Evolutionary conservation across 306 rosid genomes (phyloP).

Genomic region (Cucumis hystrix): DNA sequence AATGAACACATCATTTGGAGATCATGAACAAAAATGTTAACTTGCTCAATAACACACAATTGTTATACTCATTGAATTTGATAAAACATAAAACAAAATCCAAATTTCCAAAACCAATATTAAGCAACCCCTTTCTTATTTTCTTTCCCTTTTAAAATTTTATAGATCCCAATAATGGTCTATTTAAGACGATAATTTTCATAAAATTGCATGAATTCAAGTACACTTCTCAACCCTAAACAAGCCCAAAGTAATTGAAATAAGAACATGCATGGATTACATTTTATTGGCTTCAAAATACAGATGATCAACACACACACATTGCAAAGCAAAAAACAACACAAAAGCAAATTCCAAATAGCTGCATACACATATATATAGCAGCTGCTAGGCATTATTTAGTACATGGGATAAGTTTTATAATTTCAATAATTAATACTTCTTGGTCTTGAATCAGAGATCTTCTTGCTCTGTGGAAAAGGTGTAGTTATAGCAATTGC

Average conservation of each 20-base stretch:
- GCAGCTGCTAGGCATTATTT: neutral
- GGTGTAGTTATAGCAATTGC: constrained; percentile 1
- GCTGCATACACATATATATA: neutral
- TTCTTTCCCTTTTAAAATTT: neutral
- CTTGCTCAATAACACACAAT: no score
- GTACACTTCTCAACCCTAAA: neutral
- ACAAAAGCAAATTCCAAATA: neutral
- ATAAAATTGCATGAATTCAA: no score
- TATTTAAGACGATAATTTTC: neutral
- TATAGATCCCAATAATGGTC: neutral
- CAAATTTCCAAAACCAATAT: no score
- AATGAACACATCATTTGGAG: no score
- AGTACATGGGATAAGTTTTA: neutral
- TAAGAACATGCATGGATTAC: neutral
- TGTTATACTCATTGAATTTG: no score
- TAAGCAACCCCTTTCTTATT: no score
- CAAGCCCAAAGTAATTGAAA: neutral
- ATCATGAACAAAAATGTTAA: no score
- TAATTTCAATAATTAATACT: neutral
- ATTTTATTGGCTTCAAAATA: neutral
- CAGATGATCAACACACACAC: neutral
- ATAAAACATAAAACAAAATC: no score
- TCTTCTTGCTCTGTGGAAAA: neutral
- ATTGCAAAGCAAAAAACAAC: neutral
- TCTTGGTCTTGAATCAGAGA: neutral